Conservation (phyloP, 257 asterid species). For the Solanum chmielewskii region DNA sequence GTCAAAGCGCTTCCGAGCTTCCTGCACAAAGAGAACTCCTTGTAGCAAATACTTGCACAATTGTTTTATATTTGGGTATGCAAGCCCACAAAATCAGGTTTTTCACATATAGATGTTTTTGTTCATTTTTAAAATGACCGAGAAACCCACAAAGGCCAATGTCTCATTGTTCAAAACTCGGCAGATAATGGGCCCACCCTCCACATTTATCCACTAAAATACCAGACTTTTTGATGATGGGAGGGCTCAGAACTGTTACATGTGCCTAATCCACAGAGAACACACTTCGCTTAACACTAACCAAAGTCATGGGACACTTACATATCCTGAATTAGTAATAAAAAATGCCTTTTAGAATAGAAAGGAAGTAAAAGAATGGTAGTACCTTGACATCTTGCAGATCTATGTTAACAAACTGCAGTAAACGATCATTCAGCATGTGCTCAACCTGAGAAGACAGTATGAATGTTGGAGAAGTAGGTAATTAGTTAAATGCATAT, state of each 20-base stretch:
- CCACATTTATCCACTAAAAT: not conserved
- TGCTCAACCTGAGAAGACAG: constrained; percentile 73
- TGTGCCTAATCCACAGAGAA: not conserved
- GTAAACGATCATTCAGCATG: constrained; percentile 80
- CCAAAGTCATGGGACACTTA: not conserved
- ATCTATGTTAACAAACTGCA: constrained; percentile 89
- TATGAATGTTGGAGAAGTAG: constrained; percentile 1
- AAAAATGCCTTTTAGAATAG: not conserved
- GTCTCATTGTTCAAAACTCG: not conserved
- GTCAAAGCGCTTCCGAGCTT: constrained; percentile 94
- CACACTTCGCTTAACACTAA: not conserved
- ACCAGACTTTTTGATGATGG: not conserved
- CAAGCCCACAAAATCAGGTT: not conserved
- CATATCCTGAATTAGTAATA: not conserved
- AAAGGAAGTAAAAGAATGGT: constrained; percentile 6
- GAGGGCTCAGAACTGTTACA: not conserved
- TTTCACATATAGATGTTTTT: not conserved
- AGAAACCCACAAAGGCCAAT: not conserved
- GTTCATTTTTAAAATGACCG: not conserved
- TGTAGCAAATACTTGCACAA: constrained; percentile 9
- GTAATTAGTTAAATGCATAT: not conserved
- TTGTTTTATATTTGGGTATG: not conserved
- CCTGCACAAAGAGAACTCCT: constrained; percentile 49
- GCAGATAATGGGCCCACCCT: not conserved
- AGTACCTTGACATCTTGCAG: constrained; percentile 94